A percentile compares a stretch with the other conserved stretches of the same genome.
These are phyloP conservation scores for Hyaloscypha hepaticicola DNA, from an alignment of 495 filamentous ascomycete genomes.

Conservation along the genomic window DNA sequence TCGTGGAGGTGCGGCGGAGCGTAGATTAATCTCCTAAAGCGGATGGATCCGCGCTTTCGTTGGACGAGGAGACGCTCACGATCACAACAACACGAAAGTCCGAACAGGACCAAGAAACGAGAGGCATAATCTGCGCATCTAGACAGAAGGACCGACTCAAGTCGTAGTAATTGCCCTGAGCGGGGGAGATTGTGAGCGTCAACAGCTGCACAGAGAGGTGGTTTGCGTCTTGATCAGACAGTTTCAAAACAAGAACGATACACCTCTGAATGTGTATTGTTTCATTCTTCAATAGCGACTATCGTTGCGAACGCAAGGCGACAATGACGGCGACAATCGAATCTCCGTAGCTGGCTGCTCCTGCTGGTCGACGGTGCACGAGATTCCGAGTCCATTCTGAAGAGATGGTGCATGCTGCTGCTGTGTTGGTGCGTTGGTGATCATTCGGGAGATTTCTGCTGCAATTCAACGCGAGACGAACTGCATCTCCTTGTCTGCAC, in stretches of 20 bases:
- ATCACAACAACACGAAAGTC: constrained; percentile 2
- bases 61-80: constrained; percentile 22
- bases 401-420: neutral
- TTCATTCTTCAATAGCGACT: neutral
- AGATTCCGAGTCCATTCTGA: neutral
- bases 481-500: neutral
- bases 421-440: neutral
- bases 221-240: neutral
- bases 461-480: neutral
- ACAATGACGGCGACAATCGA: neutral
- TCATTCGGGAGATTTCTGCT: neutral
- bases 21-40: constrained; percentile 11
- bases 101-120: neutral
- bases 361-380: neutral
- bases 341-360: neutral
- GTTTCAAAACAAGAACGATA: neutral
- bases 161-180: neutral
- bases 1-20: neutral
- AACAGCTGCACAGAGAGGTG: neutral
- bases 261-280: neutral
- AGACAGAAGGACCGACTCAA: neutral
- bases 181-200: neutral
- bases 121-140: neutral
- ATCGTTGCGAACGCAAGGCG: neutral
- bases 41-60: constrained; percentile 19